Evolutionary conservation across 116 monocot genomes (phyloP), one percentile per base, ranked within the genome.

Genomic region (Phalaenopsis hybrid): DNA sequence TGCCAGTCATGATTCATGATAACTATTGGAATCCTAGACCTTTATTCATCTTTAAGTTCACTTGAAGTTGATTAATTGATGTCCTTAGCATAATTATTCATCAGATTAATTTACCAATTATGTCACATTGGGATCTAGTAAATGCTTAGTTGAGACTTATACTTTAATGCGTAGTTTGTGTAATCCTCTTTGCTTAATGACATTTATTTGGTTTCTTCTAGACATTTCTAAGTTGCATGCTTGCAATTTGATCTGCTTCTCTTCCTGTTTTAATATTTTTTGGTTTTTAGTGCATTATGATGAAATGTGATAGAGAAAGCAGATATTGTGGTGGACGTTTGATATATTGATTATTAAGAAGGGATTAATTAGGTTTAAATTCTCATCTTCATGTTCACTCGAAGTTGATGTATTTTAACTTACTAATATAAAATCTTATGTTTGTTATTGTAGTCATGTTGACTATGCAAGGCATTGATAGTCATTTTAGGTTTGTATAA

Each of bases 151-250:
- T 58, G 4, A 58, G 58, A 28, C n/a, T 28, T 69, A 31, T 69
- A 48, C 69, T 69, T 69, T 31, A 13, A 33, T 31, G 69, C 9
- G 31, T 31, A 69, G 25, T 69, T 25, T 69, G 23, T 31, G 7
- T 9, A 28, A 69, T 69, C 69, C n/a, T 69, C 23, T 69, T 69
- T 69, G 69, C 69, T 67, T 41, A 41, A 41, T 41, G 41, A 41
- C 41, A 41, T 41, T 41, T 41, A 41, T 41, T 2, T 41, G 21
- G 21, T 67, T 67, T 67, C 67, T 23, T 67, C 5, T 67, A 67
- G 67, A 67, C 67, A 67, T 67, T 67, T 67, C 41, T 67, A n/a
- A 67, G 23, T 67, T 67, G 67, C 67, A 20, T 67, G 18, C 67
- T 33, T 69, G 69, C 25, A 28, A 28, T 9, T 28, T 69, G 41